Conservation (phyloP, 73 alveolate genomes). For the Stentor coeruleus region DNA sequence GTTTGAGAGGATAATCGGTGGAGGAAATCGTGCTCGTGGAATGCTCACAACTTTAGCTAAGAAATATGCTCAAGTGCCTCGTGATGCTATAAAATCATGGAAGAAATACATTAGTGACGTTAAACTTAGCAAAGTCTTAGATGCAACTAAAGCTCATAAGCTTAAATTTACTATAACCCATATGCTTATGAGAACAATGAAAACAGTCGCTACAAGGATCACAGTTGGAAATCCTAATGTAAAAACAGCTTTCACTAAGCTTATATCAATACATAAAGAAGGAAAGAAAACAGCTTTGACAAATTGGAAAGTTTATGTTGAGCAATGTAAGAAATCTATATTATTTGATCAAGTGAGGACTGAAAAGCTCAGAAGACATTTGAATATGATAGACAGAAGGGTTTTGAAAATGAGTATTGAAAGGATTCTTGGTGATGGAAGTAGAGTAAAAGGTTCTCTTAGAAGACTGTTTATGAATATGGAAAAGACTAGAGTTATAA, state of each 20-base stretch:
- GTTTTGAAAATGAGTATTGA: background rate
- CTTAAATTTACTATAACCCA: too few relatives aligned
- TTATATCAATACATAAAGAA: background rate
- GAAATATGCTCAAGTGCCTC: background rate
- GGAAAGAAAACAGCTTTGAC: background rate
- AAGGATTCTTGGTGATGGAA: conserved; percentile 11
- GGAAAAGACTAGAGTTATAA: background rate
- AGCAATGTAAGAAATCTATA: background rate
- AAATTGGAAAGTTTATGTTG: conserved; percentile 10
- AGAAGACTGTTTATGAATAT: conserved; percentile 7
- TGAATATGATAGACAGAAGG: background rate
- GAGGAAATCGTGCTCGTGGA: background rate
- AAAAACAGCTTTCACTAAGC: background rate
- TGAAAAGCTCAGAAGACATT: background rate
- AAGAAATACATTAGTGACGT: background rate
- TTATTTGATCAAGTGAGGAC: background rate
- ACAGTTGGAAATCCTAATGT: background rate
- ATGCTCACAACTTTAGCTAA: background rate
- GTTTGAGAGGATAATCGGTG: background rate
- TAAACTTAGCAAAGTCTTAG: background rate
- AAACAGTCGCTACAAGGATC: background rate
- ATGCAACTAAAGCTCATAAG: background rate
- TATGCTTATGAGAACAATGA: background rate
- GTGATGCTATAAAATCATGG: background rate
- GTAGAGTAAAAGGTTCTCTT: background rate